Conservation (phyloP, 163 green algal genomes). For the Chlorella variabilis region DNA sequence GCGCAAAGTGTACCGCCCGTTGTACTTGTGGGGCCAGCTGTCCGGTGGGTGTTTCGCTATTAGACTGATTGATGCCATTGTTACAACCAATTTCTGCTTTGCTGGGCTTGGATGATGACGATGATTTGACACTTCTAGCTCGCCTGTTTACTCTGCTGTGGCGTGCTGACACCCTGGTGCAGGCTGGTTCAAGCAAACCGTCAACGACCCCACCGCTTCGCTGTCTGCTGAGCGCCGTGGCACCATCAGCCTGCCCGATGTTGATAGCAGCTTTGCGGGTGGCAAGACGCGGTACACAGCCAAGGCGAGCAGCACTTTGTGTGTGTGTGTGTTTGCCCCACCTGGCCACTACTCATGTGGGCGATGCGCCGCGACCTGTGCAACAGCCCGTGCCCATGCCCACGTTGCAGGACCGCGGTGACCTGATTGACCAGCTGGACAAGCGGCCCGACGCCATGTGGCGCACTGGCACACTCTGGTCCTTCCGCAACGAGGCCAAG, state of each 20-base stretch:
- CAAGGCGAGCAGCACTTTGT: neutral
- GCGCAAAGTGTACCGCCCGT: slow-evolving; percentile 79
- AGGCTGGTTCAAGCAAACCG: slow-evolving; percentile 93
- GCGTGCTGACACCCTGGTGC: no score
- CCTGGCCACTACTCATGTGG: no score
- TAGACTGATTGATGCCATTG: no score
- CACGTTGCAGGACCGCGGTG: slow-evolving; percentile 63
- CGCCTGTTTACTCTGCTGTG: no score
- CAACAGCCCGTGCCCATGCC: no score
- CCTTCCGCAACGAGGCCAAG: slow-evolving; percentile 73
- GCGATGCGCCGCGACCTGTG: no score
- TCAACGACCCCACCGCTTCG: slow-evolving; percentile 88
- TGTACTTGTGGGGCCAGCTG: slow-evolving; percentile 90
- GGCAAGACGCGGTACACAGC: slow-evolving; percentile 19
- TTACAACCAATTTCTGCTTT: no score
- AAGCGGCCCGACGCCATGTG: slow-evolving; percentile 75
- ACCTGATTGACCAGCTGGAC: slow-evolving; percentile 74
- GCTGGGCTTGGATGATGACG: no score
- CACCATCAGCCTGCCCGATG: slow-evolving; percentile 84
- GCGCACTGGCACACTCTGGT: slow-evolving; percentile 76
- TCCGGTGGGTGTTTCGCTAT: neutral
- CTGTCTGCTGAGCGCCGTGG: slow-evolving; percentile 87
- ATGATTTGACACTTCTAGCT: no score
- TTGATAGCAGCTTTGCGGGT: slow-evolving; percentile 74
- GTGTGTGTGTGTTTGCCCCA: no score